These are phyloP conservation scores for Golubevia sp. DNA, from an alignment of 1,284 basidiomycete species.

Conservation along the genomic window DNA sequence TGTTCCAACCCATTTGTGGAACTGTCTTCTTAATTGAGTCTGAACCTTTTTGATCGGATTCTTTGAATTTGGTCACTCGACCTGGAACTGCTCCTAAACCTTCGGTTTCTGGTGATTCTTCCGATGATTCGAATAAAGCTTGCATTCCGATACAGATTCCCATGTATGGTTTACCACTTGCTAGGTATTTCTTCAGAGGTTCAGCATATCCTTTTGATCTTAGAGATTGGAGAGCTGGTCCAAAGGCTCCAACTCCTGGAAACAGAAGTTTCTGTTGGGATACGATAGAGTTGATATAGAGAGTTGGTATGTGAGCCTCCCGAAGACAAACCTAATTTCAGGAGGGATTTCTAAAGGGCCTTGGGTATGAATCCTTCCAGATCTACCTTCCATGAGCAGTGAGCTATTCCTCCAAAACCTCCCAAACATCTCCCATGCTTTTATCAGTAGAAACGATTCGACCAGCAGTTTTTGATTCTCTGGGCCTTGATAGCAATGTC, in stretches of 20 bases:
- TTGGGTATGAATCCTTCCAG: no score
- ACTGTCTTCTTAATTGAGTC: conserved; percentile 75
- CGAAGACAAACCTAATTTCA: not conserved
- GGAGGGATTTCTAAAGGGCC: no score
- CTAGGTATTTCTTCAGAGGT: conserved; percentile 81
- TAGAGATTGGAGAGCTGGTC: conserved; percentile 81
- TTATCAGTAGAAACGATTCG: no score
- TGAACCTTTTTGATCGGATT: conserved; percentile 25
- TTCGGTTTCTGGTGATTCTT: conserved; percentile 54
- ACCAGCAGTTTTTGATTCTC: no score
- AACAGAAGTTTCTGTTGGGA: conserved; percentile 82
- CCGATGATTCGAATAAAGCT: conserved; percentile 79
- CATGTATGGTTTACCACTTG: conserved; percentile 84
- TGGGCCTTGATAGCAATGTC: not conserved
- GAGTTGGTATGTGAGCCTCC: no score
- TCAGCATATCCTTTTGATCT: conserved; percentile 75
- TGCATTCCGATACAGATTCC: conserved; percentile 81
- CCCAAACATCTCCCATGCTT: no score
- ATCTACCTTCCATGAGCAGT: no score
- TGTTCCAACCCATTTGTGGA: conserved; percentile 93
- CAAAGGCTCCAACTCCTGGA: conserved; percentile 96
- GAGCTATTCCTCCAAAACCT: no score
- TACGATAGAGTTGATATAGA: not conserved
- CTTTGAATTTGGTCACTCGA: conserved; percentile 32
- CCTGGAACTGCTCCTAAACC: conserved; percentile 57